Conservation (phyloP, 768 basidiomycete genomes). For the Rhodotorula taiwanensis region DNA sequence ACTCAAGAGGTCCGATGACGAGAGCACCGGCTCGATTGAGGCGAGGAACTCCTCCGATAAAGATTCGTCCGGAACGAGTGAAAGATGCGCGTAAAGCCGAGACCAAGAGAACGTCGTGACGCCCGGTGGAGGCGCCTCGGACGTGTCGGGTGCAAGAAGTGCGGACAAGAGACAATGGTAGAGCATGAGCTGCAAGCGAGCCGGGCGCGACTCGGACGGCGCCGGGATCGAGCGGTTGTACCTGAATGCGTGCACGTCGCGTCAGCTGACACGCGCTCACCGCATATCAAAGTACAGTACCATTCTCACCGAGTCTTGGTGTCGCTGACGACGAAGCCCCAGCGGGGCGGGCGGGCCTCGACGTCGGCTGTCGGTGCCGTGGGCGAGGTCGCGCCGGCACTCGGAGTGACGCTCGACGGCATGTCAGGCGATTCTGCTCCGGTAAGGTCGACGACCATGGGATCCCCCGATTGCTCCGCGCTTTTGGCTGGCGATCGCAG, state of each 20-base stretch:
- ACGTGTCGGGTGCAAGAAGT: slow-evolving; percentile 49
- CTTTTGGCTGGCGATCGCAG: neutral
- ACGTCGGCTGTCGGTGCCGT: no score
- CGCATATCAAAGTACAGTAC: no score
- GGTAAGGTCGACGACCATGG: no score
- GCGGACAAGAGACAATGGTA: slow-evolving; percentile 61
- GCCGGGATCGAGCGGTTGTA: slow-evolving; percentile 51
- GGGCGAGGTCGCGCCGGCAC: no score
- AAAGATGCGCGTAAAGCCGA: slow-evolving; percentile 14
- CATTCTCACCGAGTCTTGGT: slow-evolving; percentile 59
- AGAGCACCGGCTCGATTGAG: slow-evolving; percentile 18
- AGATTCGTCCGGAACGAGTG: neutral
- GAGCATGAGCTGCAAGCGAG: slow-evolving; percentile 68
- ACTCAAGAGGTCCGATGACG: slow-evolving; percentile 42
- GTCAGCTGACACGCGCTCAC: neutral
- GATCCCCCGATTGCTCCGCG: no score
- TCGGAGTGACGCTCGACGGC: no score
- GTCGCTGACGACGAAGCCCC: slow-evolving; percentile 48
- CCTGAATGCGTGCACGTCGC: neutral
- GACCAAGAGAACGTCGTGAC: slow-evolving; percentile 17
- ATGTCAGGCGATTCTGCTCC: no score
- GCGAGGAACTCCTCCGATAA: slow-evolving; percentile 12
- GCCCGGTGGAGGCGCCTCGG: slow-evolving; percentile 11
- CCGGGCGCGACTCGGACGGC: slow-evolving; percentile 55
- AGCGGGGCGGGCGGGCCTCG: neutral